Evolutionary conservation across 305 asterid species (phyloP), one percentile per base, ranked within the genome.

Genomic region (Striga hermonthica): DNA sequence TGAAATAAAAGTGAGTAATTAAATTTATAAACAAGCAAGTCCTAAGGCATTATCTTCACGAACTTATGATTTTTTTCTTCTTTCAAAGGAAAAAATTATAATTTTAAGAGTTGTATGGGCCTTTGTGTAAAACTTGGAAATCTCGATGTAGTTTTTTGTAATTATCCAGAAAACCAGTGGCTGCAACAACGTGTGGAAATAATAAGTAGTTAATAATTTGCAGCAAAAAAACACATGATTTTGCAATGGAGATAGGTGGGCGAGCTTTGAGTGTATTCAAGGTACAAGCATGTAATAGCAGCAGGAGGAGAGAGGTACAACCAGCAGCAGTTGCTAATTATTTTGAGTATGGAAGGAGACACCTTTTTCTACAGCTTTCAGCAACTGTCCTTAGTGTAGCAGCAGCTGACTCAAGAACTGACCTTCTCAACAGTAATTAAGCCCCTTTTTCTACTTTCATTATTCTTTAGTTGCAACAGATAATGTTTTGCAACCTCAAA

Each of bases 391-490:
- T 75, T 5, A 12, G 14, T 60, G 58, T 71, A 66, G n/a, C n/a
- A n/a, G n/a, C n/a, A n/a, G 61, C 68, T 14, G 90, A 83, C 71
- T 89, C 98, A 71, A 71, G 50, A 72, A 78, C 95, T 13, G 78
- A 85, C 53, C 95, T 89, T 69, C 92, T 91, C 45, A 75, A 81
- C 3, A 78, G 98, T 86, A n/a, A n/a, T n/a, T n/a, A 79, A 11
- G 81, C 28, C 31, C 2, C 31, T 13, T 64, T 54, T 22, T 9
- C 11, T 3, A 45, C 37, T 8, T 38, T 55, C 52, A 45, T 45
- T 45, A 2, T 22, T 22, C n/a, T 22, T 22, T 22, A 22, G n/a
- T 47, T 12, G 13, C 37, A 50, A 28, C 3, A 11, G 22, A 4
- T 47, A 47, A 47, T 47, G n/a, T 45, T 4, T n/a, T n/a, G n/a